phyloP scores from a whole-genome alignment of 2,329 filamentous ascomycete species.

The Hymenoscyphus fructigenus region DNA sequence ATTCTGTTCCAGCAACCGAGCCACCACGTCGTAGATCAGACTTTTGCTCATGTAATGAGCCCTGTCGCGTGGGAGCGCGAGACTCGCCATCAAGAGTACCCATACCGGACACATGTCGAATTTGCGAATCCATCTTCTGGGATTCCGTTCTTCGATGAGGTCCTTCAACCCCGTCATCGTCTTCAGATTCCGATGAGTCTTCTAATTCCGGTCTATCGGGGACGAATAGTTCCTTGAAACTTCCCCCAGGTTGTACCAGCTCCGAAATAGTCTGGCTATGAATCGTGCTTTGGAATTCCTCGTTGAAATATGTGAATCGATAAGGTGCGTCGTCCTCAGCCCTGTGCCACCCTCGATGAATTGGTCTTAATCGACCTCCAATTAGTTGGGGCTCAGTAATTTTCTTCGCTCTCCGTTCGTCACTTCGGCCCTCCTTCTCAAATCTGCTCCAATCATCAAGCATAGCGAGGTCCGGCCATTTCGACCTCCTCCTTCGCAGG shows the following conservation, averaged over 20 bases:
- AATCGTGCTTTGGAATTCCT: constrained; percentile 92
- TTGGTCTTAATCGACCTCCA: constrained; percentile 81
- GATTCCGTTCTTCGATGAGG: constrained; percentile 9
- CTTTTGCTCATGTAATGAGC: constrained; percentile 30
- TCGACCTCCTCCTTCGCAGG: constrained; percentile 57
- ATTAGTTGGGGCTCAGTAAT: constrained; percentile 93
- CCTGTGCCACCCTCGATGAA: constrained; percentile 78
- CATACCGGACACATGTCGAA: constrained; percentile 32
- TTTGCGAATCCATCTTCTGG: constrained; percentile 33
- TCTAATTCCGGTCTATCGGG: constrained; percentile 77
- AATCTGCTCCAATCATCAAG: constrained; percentile 87
- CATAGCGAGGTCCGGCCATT: constrained; percentile 83
- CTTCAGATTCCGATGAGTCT: constrained; percentile 67
- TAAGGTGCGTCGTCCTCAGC: constrained; percentile 89
- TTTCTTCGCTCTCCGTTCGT: constrained; percentile 81
- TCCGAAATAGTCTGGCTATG: constrained; percentile 95
- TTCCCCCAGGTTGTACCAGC: constrained; percentile 78
- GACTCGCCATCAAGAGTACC: constrained; percentile 45
- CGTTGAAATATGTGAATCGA: constrained; percentile 98
- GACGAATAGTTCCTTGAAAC: constrained; percentile 85
- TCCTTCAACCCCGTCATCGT: constrained; percentile 54
- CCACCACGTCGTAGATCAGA: constrained; percentile 24
- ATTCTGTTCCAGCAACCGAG: constrained; percentile 17
- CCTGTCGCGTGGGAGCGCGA: constrained; percentile 45
- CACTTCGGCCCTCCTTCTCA: constrained; percentile 84